A percentile compares a stretch with the other conserved stretches of the same genome.
Conservation (phyloP, 345 rosid species). For the Capsella bursapastoris region DNA sequence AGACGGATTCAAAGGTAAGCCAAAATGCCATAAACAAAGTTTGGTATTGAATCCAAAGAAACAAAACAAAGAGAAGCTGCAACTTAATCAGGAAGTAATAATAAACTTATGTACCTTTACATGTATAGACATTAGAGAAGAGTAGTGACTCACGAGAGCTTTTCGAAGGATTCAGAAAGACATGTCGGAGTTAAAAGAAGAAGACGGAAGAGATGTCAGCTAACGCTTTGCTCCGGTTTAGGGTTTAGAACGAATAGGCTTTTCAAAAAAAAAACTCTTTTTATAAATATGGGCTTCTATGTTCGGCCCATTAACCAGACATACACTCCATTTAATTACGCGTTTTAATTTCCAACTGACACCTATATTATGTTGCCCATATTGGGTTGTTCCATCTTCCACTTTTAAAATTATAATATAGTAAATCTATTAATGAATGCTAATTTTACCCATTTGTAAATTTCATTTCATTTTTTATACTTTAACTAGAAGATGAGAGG, state of each 20-base stretch:
- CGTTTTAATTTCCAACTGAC: not conserved
- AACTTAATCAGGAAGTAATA: not conserved
- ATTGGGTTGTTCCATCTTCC: not conserved
- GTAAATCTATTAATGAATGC: too few relatives aligned
- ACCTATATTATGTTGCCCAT: too few relatives aligned
- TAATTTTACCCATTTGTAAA: too few relatives aligned
- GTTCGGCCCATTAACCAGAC: slow-evolving; percentile 24
- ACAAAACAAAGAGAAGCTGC: not conserved
- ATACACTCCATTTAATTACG: not conserved
- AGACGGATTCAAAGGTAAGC: slow-evolving; percentile 13
- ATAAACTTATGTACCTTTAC: slow-evolving; percentile 40
- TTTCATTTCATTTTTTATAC: too few relatives aligned
- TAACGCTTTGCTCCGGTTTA: slow-evolving; percentile 23
- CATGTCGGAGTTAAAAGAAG: not conserved
- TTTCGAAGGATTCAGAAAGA: slow-evolving; percentile 20
- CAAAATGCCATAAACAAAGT: not conserved
- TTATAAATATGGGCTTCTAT: slow-evolving; percentile 16
- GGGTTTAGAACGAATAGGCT: slow-evolving; percentile 38
- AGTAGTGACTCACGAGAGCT: slow-evolving; percentile 15
- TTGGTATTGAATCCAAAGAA: not conserved
- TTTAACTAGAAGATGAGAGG: too few relatives aligned
- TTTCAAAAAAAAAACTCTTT: not conserved
- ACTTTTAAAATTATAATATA: not conserved
- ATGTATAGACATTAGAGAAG: slow-evolving; percentile 36
- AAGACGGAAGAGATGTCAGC: slow-evolving; percentile 3